phyloP scores from a whole-genome alignment of 2,329 filamentous ascomycete species.

The Fusarium sp. region DNA sequence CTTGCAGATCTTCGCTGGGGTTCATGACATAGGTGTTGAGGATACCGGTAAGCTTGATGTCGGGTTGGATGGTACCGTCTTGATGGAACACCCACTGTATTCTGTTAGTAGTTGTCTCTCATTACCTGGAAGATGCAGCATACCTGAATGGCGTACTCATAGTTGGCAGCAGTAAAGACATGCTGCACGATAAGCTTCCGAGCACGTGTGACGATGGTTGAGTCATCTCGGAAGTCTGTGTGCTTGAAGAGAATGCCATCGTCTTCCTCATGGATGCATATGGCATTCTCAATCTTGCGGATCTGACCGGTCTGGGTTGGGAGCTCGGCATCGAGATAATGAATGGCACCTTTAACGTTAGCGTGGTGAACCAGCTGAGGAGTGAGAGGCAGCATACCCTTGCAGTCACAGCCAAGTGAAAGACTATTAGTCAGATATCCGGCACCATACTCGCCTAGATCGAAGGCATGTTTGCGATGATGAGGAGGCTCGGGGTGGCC shows the following conservation, averaged over 20 bases:
- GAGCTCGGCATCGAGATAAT: slow-evolving; percentile 90
- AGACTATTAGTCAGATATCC: slow-evolving; percentile 87
- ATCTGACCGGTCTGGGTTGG: slow-evolving; percentile 78
- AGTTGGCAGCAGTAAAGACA: slow-evolving; percentile 95
- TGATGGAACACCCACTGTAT: slow-evolving; percentile 80
- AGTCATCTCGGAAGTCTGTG: slow-evolving; percentile 91
- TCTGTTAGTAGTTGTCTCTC: background rate
- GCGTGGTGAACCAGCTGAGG: rapidly evolving
- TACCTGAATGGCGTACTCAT: slow-evolving; percentile 73
- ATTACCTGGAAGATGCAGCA: rapidly evolving
- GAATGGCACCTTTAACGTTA: slow-evolving; percentile 59
- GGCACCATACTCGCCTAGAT: slow-evolving; percentile 82
- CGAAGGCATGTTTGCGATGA: slow-evolving; percentile 83
- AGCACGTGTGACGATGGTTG: slow-evolving; percentile 83
- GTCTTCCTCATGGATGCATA: slow-evolving; percentile 96
- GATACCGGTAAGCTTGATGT: slow-evolving; percentile 91
- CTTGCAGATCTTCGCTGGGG: slow-evolving; percentile 51
- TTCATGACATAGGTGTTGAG: slow-evolving; percentile 90
- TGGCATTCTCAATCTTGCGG: slow-evolving; percentile 88
- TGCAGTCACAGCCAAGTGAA: slow-evolving; percentile 83
- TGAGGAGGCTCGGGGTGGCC: slow-evolving; percentile 83
- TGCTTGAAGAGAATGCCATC: slow-evolving; percentile 93
- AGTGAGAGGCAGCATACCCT: slow-evolving; percentile 62
- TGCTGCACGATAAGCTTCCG: slow-evolving; percentile 89
- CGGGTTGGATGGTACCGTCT: slow-evolving; percentile 90